phyloP scores from a whole-genome alignment of 148 eudicot genomes.

The Heliosperma pusillum region DNA sequence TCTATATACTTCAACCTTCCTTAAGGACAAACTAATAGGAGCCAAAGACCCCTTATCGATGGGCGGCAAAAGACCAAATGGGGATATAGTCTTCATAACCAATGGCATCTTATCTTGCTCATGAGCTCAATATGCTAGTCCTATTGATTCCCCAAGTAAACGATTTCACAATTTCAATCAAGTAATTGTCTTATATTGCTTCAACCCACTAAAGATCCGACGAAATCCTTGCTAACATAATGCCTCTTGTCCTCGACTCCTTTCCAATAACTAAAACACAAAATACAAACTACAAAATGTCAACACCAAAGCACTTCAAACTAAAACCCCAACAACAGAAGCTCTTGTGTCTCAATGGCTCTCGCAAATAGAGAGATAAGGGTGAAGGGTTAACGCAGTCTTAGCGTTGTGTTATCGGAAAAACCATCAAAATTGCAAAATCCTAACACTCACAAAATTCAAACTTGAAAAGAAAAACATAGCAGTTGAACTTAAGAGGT shows the following conservation, averaged over 20 bases:
- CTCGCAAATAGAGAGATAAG: background rate
- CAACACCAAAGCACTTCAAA: background rate
- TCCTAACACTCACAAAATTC: too few species aligned
- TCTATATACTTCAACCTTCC: slow-evolving; percentile 26
- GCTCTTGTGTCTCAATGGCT: too few species aligned
- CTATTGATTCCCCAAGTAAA: background rate
- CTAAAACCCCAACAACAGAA: too few species aligned
- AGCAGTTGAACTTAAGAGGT: too few species aligned
- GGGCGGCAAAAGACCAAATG: slow-evolving; percentile 24
- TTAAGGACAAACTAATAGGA: slow-evolving; percentile 8
- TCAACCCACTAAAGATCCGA: slow-evolving; percentile 7
- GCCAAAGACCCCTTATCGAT: slow-evolving; percentile 5
- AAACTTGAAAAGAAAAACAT: too few species aligned
- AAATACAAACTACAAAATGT: background rate
- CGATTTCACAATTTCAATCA: slow-evolving; percentile 4
- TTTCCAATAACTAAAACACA: slow-evolving; percentile 16
- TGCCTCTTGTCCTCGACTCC: background rate
- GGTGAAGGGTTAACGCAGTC: background rate
- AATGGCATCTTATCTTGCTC: slow-evolving; percentile 28
- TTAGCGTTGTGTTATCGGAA: background rate
- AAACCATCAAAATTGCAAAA: background rate
- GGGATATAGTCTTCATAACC: slow-evolving; percentile 22
- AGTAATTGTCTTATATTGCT: background rate
- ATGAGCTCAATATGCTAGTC: slow-evolving; percentile 16
- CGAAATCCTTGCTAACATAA: slow-evolving; percentile 5